Evolutionary conservation across 2,329 filamentous ascomycete genomes (phyloP), one percentile per base, ranked within the genome.

Genomic region (Aspergillus unguis): DNA sequence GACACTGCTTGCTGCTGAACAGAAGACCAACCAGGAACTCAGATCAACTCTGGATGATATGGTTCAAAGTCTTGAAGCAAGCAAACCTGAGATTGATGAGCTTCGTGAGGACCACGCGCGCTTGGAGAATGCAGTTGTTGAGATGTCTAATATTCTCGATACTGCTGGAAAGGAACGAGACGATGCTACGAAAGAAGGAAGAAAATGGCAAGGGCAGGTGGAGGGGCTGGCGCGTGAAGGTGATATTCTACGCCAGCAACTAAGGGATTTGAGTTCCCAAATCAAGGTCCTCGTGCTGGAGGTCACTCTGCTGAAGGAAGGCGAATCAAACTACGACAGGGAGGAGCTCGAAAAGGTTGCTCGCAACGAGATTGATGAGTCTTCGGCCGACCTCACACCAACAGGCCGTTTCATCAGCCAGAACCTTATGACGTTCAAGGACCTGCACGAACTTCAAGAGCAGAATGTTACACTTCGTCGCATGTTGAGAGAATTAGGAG

Each of bases 261-360:
- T 97, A 6, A 87, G 92, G 32, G 94, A 97, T 69, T 80, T 95
- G 23, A 91, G 91, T 63, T 86, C 88, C 1, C 92, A 99, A 70
- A 84, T 96, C 58, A 95, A 95, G 69, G 86, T 95, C 66, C 81
- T 99, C 5, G 80, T 96, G 4, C 88, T 95, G 71, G 92, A 96
- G 70, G 81, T 91, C 52, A 86, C 95, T 64, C 85, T 89, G 23
- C 54, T 71, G 52, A 84, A 85, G 50, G 88, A 96, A 63, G 87
- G 89, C 69, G 92, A 92, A 26, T 73, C 87, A 43, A 85, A 87
- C 0, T 85, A 90, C 56, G 89, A 96, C 60, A 83, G 84, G 25
- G 77, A 84, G 43, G 86, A 90, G 54, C 80, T 96, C 35, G 85
- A 95, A 68, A 86, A 87, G 58, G 80, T 95, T 6, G 86, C 90